Conservation (phyloP, 805 yeast species). For the Hanseniaspora occidentalis region DNA sequence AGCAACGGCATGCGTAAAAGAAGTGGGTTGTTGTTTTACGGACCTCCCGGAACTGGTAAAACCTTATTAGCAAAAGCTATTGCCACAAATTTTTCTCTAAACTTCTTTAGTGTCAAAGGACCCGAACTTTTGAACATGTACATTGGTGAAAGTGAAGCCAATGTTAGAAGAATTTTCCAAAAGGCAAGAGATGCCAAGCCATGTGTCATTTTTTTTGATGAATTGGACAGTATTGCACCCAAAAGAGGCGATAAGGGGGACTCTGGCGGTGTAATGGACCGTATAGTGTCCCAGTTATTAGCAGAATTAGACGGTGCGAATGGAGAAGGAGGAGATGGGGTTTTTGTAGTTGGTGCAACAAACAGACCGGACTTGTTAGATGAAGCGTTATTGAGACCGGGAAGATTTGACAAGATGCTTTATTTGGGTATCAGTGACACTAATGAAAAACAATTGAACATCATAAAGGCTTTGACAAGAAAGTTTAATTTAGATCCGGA, state of each 20-base stretch:
- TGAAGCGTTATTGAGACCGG: slow-evolving; percentile 87
- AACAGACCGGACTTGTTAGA: slow-evolving; percentile 92
- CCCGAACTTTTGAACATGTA: slow-evolving; percentile 96
- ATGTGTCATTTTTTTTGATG: slow-evolving; percentile 95
- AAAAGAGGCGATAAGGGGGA: slow-evolving; percentile 98
- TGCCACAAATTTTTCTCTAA: slow-evolving; percentile 87
- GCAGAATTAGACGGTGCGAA: slow-evolving; percentile 98
- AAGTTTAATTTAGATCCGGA: slow-evolving; percentile 54
- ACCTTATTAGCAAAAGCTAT: slow-evolving; percentile 93
- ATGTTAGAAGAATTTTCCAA: slow-evolving; percentile 88
- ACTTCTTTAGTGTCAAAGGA: slow-evolving; percentile 93
- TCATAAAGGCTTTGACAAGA: slow-evolving; percentile 77
- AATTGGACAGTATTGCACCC: slow-evolving; percentile 95
- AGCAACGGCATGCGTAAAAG: slow-evolving; percentile 83
- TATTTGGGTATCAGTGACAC: slow-evolving; percentile 90
- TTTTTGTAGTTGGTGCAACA: slow-evolving; percentile 97
- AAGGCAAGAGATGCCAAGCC: slow-evolving; percentile 94
- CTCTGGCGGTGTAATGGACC: slow-evolving; percentile 98
- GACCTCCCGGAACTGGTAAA: slow-evolving; percentile 98
- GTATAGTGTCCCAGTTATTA: slow-evolving; percentile 88
- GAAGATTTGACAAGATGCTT: slow-evolving; percentile 89
- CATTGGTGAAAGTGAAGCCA: slow-evolving; percentile 97
- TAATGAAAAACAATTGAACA: slow-evolving; percentile 74
- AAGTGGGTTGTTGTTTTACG: slow-evolving; percentile 88
- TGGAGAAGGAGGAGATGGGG: slow-evolving; percentile 57